A percentile compares a stretch with the other conserved stretches of the same genome.
Conservation (phyloP, 495 filamentous ascomycete genomes). For the Polyplosphaeria fusca region DNA sequence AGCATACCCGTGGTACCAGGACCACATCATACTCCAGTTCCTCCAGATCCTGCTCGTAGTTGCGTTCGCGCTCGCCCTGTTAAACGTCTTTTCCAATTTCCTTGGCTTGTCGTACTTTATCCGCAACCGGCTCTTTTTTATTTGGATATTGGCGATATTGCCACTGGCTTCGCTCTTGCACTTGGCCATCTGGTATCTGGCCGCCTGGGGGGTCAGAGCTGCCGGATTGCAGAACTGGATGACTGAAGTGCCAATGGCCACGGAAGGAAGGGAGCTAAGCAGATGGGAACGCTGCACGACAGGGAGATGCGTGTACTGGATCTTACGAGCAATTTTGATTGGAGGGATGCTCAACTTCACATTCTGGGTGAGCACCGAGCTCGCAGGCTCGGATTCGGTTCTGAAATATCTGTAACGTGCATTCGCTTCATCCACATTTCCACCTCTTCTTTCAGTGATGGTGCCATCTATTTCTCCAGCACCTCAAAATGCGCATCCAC, state of each 20-base stretch:
- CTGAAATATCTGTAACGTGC: no score
- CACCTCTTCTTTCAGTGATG: no score
- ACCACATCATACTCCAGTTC: slow-evolving; percentile 11
- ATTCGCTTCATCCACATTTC: no score
- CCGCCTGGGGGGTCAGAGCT: background rate
- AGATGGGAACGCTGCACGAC: background rate
- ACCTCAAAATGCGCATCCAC: slow-evolving; percentile 40
- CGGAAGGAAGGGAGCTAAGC: background rate
- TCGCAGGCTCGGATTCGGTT: slow-evolving; percentile 14
- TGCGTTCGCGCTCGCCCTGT: slow-evolving; percentile 14
- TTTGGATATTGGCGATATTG: slow-evolving; percentile 11
- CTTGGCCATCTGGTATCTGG: slow-evolving; percentile 11
- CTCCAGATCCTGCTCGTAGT: slow-evolving; percentile 14
- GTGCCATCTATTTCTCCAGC: slow-evolving; percentile 2
- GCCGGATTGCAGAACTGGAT: background rate
- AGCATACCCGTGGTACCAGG: slow-evolving; percentile 10
- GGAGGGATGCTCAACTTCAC: slow-evolving; percentile 6
- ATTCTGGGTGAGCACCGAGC: slow-evolving; percentile 11
- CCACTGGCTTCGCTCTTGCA: slow-evolving; percentile 10
- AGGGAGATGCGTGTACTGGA: background rate
- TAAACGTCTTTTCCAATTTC: slow-evolving; percentile 7
- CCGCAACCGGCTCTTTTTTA: slow-evolving; percentile 19
- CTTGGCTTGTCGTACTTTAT: slow-evolving; percentile 16
- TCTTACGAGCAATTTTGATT: slow-evolving; percentile 1
- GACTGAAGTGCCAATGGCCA: background rate